Evolutionary conservation across 2,329 filamentous ascomycete species (phyloP).

Genomic region (Trichoderma asperellum): DNA sequence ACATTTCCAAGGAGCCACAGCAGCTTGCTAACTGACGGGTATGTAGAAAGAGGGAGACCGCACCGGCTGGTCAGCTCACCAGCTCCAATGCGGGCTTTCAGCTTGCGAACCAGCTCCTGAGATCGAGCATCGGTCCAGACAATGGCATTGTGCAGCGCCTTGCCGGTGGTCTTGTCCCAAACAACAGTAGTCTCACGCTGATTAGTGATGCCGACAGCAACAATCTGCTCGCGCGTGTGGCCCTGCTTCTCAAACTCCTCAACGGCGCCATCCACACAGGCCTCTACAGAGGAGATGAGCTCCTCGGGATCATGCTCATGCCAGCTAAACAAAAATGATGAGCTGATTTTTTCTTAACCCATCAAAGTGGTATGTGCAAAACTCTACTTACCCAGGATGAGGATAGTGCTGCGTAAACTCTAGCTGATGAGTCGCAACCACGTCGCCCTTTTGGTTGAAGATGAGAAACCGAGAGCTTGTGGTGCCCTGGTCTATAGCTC

Average conservation of each 20-base stretch:
- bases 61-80: slow-evolving; percentile 70
- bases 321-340: slow-evolving; percentile 59
- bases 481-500: slow-evolving; percentile 79
- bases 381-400: slow-evolving; percentile 65
- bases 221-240: slow-evolving; percentile 69
- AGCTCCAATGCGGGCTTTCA: slow-evolving; percentile 68
- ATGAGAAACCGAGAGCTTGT: slow-evolving; percentile 79
- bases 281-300: slow-evolving; percentile 70
- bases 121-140: slow-evolving; percentile 86
- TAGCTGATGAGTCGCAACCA: slow-evolving; percentile 72
- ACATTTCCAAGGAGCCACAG: slow-evolving; percentile 76
- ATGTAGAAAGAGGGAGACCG: slow-evolving; percentile 79
- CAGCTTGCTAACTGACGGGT: slow-evolving; percentile 78
- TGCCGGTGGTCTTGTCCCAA: slow-evolving; percentile 77
- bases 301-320: slow-evolving; percentile 83
- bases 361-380: background rate
- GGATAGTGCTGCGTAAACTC: slow-evolving; percentile 78
- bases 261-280: slow-evolving; percentile 76
- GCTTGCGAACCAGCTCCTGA: slow-evolving; percentile 69
- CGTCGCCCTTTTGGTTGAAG: slow-evolving; percentile 71
- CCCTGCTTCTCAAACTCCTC: slow-evolving; percentile 69
- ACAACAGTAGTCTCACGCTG: slow-evolving; percentile 82
- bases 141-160: slow-evolving; percentile 79
- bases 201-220: slow-evolving; percentile 78
- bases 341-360: background rate